A percentile compares a stretch with the other conserved stretches of the same genome.
These are phyloP conservation scores for Cladorrhinum sp. DNA, from an alignment of 2,329 filamentous ascomycete genomes.

Conservation along the genomic window DNA sequence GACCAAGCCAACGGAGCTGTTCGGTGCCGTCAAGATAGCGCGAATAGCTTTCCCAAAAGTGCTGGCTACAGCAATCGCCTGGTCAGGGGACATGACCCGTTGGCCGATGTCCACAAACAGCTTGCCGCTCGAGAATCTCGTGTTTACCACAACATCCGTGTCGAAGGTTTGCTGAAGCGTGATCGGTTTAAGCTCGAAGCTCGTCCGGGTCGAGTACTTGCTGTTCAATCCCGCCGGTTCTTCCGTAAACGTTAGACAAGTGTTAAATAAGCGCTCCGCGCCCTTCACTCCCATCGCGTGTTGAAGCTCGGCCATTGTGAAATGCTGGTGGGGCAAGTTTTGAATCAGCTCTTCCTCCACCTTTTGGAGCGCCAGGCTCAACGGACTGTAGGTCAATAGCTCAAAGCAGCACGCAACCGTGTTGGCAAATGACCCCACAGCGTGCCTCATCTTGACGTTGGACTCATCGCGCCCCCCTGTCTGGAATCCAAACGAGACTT, in stretches of 20 bases:
- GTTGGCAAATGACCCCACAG: constrained; percentile 48
- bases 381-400: constrained; percentile 32
- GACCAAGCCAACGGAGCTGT: constrained; percentile 42
- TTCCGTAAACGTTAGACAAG: constrained; percentile 47
- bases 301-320: constrained; percentile 45
- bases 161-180: constrained; percentile 43
- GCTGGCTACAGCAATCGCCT: constrained; percentile 47
- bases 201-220: constrained; percentile 30
- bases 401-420: constrained; percentile 36
- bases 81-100: constrained; percentile 41
- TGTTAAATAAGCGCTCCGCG: constrained; percentile 46
- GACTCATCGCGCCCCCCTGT: constrained; percentile 44
- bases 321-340: constrained; percentile 41
- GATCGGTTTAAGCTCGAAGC: constrained; percentile 34
- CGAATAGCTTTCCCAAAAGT: constrained; percentile 54
- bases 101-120: constrained; percentile 45
- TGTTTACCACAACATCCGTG: constrained; percentile 45
- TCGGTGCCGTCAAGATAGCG: constrained; percentile 44
- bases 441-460: constrained; percentile 38
- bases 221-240: constrained; percentile 37
- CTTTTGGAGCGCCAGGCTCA: constrained; percentile 34
- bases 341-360: constrained; percentile 33
- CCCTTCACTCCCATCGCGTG: constrained; percentile 44
- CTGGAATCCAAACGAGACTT: constrained; percentile 54
- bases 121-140: constrained; percentile 40